Evolutionary conservation across 2,329 filamentous ascomycete genomes (phyloP).

Genomic region (Colletotrichum sp.): DNA sequence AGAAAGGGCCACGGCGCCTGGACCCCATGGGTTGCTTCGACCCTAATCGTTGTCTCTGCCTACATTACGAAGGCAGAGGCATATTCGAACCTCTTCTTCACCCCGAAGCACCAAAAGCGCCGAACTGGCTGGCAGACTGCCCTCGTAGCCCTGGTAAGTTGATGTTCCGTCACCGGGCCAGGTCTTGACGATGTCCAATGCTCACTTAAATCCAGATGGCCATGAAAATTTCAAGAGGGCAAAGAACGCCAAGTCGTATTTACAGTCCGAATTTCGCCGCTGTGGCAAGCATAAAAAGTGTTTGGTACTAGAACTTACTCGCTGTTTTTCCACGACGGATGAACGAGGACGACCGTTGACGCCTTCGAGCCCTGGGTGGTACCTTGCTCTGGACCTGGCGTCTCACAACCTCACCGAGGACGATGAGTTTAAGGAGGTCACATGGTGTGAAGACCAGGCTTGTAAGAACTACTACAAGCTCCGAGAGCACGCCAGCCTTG

Average conservation of each 20-base stretch:
- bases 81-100: neutral
- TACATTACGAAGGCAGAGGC: neutral
- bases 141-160: neutral
- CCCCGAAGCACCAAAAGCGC: neutral
- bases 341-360: neutral
- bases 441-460: neutral
- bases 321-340: rapidly evolving
- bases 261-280: neutral
- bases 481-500: neutral
- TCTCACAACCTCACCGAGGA: neutral
- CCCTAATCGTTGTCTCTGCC: neutral
- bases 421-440: neutral
- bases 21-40: neutral
- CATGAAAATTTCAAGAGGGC: neutral
- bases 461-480: neutral
- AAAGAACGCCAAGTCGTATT: no score
- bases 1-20: neutral
- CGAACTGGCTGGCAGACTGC: neutral
- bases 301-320: rapidly evolving
- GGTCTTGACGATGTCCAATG: neutral
- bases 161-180: rapidly evolving
- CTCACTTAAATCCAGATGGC: rapidly evolving
- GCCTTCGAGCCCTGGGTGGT: neutral
- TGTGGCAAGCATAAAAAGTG: neutral
- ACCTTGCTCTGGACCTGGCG: neutral